Evolutionary conservation across 148 eudicot species (phyloP), one percentile per base, ranked within the genome.

Genomic region (Rhododendron mucronatum): DNA sequence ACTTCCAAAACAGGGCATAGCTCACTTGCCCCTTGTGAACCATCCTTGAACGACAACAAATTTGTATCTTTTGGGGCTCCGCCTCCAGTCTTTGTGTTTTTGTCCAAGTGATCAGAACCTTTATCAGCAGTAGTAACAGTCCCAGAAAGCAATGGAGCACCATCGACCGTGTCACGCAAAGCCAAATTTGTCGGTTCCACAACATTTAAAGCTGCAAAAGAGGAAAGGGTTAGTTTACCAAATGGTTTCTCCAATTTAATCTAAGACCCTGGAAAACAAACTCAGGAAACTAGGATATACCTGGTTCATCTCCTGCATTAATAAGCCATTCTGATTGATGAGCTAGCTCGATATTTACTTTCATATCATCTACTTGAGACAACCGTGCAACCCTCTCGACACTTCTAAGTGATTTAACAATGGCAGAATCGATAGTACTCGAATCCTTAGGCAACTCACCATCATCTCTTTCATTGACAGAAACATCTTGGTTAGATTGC

Each of bases 301-400:
- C 94, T 86, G 90, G 59, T 84, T 83, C 83, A 47, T 77, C 84
- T 48, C 75, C 63, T 71, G 73, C 84, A 37, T 89, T 30, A 83
- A 71, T 74, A 45, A 83, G 87, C 81, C 39, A 82, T 87, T 92
- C 90, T 69, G 87, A 82, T 33, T 83, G 81, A 75, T 81, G 84
- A 87, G 71, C 84, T 80, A 71, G 26, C 45, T 28, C 50, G 51
- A 85, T 53, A 41, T 86, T 86, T 85, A 69, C 89, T 87, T 84
- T 76, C 74, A 47, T 59, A 79, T 59, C 89, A 79, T 88, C 86
- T 76, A 83, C 91, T 39, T 78, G 61, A 51, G 87, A 85, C 23
- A 78, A 79, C 71, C 85, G 50, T 80, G 61, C 87, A 79, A 85
- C 77, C 50, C 30, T 78, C 77, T 86, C 65, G 35, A 84, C 90